phyloP scores from a whole-genome alignment of 73 alveolate species.

The Paramecium octaurelia region DNA sequence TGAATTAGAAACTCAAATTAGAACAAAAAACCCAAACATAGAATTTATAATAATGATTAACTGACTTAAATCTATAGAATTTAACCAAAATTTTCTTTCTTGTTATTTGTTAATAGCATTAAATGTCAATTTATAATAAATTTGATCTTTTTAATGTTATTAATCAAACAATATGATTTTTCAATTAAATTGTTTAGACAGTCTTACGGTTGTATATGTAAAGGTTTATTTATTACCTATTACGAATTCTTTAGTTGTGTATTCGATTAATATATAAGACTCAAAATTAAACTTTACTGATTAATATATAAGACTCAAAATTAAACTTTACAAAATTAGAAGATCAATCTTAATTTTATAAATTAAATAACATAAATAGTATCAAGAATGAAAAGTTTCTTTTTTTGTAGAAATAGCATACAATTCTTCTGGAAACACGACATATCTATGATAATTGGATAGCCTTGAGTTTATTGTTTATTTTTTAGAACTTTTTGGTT shows the following conservation, averaged over 20 bases:
- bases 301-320: too few species aligned
- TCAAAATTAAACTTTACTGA: too few species aligned
- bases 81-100: background rate
- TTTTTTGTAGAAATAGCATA: background rate
- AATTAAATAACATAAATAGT: background rate
- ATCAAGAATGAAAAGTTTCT: background rate
- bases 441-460: constrained; percentile 37
- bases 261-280: too few species aligned
- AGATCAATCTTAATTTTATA: background rate
- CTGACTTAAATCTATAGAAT: background rate
- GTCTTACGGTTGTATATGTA: too few species aligned
- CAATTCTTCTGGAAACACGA: constrained; percentile 24
- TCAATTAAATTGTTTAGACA: too few species aligned
- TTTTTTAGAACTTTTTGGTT: background rate
- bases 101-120: background rate
- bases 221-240: too few species aligned
- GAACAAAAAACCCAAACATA: background rate
- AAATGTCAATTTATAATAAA: too few species aligned
- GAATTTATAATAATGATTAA: background rate
- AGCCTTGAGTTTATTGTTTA: background rate
- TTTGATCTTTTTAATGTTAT: too few species aligned
- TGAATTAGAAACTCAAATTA: background rate
- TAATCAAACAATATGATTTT: too few species aligned
- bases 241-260: too few species aligned
- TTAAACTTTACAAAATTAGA: too few species aligned